Conservation (phyloP, 2,329 filamentous ascomycete genomes). For the Blastomyces emzantsi region DNA sequence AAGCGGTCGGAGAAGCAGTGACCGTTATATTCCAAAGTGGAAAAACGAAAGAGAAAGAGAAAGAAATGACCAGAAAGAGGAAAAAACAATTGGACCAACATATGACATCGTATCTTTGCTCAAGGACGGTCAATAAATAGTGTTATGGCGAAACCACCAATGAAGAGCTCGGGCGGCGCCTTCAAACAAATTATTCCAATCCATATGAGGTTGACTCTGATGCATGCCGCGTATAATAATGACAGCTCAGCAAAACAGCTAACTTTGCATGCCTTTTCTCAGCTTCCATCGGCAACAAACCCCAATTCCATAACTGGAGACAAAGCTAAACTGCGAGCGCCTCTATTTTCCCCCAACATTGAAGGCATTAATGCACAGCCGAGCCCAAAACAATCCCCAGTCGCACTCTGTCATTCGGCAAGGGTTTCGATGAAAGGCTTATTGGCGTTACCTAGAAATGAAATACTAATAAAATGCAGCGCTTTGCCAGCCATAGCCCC, state of each 20-base stretch:
- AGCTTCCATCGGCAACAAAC: neutral
- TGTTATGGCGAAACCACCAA: neutral
- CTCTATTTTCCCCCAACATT: neutral
- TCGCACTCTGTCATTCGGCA: neutral
- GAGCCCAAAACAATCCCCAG: neutral
- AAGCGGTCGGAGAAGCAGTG: constrained; percentile 15
- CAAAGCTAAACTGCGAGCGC: neutral
- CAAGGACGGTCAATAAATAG: neutral
- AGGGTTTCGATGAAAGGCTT: neutral
- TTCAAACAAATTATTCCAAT: neutral
- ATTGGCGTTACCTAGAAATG: neutral
- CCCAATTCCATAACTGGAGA: neutral
- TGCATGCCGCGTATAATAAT: neutral
- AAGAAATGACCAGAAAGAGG: too few relatives aligned
- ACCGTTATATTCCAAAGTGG: neutral
- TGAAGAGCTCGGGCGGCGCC: neutral
- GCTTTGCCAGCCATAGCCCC: neutral
- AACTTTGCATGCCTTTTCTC: neutral
- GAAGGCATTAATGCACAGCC: neutral
- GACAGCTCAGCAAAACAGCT: neutral
- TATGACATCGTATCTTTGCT: neutral
- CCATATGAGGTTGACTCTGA: neutral
- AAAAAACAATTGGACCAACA: neutral
- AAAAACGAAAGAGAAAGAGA: too few relatives aligned
- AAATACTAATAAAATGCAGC: neutral